phyloP scores from a whole-genome alignment of 2,329 filamentous ascomycete genomes.

The Cytospora leucostoma region DNA sequence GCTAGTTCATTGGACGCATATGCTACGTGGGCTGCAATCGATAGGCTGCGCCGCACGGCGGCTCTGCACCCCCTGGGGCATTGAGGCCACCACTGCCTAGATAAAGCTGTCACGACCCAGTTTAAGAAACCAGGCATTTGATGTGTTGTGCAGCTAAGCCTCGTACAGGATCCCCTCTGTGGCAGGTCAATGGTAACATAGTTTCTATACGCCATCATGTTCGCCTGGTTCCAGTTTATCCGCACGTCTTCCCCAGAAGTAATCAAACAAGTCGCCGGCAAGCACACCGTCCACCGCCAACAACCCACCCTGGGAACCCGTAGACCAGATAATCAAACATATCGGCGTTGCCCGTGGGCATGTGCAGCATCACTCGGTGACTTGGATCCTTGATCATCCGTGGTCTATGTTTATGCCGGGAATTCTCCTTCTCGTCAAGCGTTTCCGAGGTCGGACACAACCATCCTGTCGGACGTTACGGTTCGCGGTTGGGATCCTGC shows the following conservation, averaged over 20 bases:
- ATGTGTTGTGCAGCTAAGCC: background rate
- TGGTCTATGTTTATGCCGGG: too few relatives aligned
- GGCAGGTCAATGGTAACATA: background rate
- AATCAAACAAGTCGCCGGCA: too few relatives aligned
- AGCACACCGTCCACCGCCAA: too few relatives aligned
- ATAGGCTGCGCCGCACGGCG: constrained; percentile 16
- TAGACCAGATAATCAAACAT: too few relatives aligned
- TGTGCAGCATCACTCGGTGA: too few relatives aligned
- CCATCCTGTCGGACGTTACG: too few relatives aligned
- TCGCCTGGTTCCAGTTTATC: background rate
- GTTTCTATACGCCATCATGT: background rate
- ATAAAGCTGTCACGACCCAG: background rate
- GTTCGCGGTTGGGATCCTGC: too few relatives aligned
- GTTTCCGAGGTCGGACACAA: too few relatives aligned
- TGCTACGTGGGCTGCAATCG: constrained; percentile 4
- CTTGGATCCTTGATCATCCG: too few relatives aligned
- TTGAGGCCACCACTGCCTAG: constrained; percentile 16
- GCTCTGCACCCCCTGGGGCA: background rate
- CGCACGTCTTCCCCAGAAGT: background rate
- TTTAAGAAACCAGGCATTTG: background rate
- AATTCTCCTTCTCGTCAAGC: too few relatives aligned
- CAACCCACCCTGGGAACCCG: too few relatives aligned
- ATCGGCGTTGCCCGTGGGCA: too few relatives aligned
- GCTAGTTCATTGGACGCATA: constrained; percentile 6
- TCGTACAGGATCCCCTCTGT: background rate